Base-by-base conservation (phyloP, 306 rosid genomes). In the Echinosophora koreensis region DNA sequence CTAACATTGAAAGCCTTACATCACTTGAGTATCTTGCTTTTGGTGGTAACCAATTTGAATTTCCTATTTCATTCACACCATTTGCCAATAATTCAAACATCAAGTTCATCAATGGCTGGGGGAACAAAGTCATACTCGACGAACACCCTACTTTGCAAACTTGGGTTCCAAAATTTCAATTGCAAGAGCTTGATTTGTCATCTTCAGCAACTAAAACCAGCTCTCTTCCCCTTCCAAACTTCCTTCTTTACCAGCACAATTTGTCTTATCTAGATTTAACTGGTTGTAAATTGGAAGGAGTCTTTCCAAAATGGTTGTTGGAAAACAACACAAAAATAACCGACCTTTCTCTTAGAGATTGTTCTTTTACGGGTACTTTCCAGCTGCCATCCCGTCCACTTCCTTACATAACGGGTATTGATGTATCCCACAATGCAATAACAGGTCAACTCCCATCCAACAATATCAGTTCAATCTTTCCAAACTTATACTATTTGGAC, bases 1-100 rank as follows among this genome's bases (percentile, higher is more conserved):
- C 44, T 8, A 42, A 14, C 18, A 52, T 72, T 12, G 83, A 62
- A 72, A 55, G 69, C 38, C 17, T 80, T 30, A 34, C 41, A 42
- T 80, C 69, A 11, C 79, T 80, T 17, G 69, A 64, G 65, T 32
- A 41, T 64, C 13, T 80, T 32, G n/a, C 0, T 39, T 80, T 80
- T 54, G 13, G 3, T 13, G 0, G 1, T n/a, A 79, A 70, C 58
- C 59, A 62, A n/a, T 71, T 79, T 62, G 50, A 70, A 28, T 34
- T 79, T 27, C 83, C 72, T 50, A 14, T 54, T 14, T 70, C 73
- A 50, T 30, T 71, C 66, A 5, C 47, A 2, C 57, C 22, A 5
- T 66, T 77, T 54, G 55, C 58, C 37, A 66, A 77, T 32, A 42
- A 55, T 56, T 77, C 81, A 8, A 22, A 30, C 11, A 35, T 77